phyloP scores from a whole-genome alignment of 78 protist species.

The Thecamonas trahens region DNA sequence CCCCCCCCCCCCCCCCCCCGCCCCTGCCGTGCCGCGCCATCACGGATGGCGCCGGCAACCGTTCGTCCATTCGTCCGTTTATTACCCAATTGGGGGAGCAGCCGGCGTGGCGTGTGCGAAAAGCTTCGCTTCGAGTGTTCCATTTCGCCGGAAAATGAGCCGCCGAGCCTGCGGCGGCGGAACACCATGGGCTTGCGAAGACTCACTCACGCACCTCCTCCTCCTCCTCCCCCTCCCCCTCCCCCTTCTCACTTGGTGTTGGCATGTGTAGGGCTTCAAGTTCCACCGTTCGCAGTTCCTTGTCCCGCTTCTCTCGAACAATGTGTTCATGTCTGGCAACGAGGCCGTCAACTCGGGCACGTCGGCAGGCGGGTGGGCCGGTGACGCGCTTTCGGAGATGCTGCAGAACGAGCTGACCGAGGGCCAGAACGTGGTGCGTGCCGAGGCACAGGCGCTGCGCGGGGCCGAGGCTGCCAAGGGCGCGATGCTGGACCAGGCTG shows the following conservation, averaged over 20 bases:
- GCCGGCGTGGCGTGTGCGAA: too few relatives aligned
- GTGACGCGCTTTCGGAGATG: background rate
- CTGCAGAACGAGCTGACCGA: background rate
- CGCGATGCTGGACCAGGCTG: background rate
- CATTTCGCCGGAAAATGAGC: too few relatives aligned
- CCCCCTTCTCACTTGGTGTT: background rate
- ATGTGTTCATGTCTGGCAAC: conserved; percentile 46
- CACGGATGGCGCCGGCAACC: too few relatives aligned
- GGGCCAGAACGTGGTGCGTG: background rate
- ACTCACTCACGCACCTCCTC: too few relatives aligned
- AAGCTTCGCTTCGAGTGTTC: too few relatives aligned
- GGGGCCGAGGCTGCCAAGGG: background rate
- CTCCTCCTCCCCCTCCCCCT: background rate
- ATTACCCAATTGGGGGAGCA: too few relatives aligned
- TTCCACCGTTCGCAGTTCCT: conserved; percentile 47
- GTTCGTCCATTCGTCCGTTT: too few relatives aligned
- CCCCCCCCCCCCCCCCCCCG: too few relatives aligned
- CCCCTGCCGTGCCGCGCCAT: too few relatives aligned
- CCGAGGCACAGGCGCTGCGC: background rate
- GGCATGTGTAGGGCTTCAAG: conserved; percentile 31
- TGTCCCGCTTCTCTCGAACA: conserved; percentile 48
- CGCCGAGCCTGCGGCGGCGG: too few relatives aligned
- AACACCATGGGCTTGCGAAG: too few relatives aligned
- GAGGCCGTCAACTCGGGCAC: conserved; percentile 38
- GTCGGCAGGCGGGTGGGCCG: background rate